These are phyloP conservation scores for Salvia hispanica DNA, from an alignment of 257 asterid species.

Conservation along the genomic window DNA sequence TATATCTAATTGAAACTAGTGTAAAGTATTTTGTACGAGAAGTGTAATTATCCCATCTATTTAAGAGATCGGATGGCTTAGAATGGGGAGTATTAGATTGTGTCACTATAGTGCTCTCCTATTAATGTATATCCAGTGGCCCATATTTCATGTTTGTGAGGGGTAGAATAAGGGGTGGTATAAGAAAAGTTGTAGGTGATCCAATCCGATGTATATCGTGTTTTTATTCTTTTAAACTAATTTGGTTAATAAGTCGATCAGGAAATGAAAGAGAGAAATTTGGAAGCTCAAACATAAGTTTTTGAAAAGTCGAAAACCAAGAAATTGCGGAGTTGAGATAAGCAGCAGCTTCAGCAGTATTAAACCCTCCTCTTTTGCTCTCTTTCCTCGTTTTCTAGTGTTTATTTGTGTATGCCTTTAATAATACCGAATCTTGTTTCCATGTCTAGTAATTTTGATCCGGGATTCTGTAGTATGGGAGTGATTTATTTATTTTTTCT, in stretches of 20 bases:
- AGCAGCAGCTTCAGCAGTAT: constrained; percentile 27
- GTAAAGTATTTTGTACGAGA: no score
- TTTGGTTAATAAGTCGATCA: background rate
- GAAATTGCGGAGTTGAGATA: constrained; percentile 18
- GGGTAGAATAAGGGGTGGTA: no score
- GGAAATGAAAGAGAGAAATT: background rate
- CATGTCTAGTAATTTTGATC: constrained; percentile 5
- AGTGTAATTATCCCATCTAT: no score
- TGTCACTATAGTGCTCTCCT: no score
- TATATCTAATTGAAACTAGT: no score
- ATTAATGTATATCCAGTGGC: no score
- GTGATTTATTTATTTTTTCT: background rate
- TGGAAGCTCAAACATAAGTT: background rate
- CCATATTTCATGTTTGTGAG: no score
- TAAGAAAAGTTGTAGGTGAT: no score
- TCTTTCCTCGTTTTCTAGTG: constrained; percentile 16
- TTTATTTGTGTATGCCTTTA: background rate
- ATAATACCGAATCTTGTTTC: constrained; percentile 5
- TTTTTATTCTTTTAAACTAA: no score
- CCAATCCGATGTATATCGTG: no score
- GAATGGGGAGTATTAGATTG: no score
- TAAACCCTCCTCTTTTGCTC: constrained; percentile 15
- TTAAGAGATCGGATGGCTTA: no score
- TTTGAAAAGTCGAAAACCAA: constrained; percentile 9
- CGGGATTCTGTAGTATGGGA: background rate